These are phyloP conservation scores for Prunus davidiana DNA, from an alignment of 306 rosid species.

Conservation along the genomic window DNA sequence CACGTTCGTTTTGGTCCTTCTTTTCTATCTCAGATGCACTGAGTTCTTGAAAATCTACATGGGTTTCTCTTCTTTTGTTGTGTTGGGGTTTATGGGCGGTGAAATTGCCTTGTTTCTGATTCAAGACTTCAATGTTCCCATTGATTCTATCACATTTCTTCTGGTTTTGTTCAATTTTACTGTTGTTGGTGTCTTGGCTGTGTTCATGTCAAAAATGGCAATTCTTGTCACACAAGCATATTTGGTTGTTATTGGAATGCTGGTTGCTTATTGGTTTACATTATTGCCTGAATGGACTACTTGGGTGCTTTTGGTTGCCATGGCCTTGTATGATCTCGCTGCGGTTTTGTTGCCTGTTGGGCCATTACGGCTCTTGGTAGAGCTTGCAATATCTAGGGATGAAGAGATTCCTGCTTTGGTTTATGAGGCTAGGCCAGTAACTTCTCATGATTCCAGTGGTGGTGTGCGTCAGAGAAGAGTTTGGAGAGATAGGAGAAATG, in stretches of 20 bases:
- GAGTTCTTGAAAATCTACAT: constrained; percentile 69
- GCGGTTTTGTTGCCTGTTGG: constrained; percentile 89
- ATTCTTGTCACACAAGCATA: constrained; percentile 81
- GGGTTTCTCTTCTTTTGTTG: constrained; percentile 79
- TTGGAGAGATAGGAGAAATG: constrained; percentile 74
- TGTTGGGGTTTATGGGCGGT: constrained; percentile 76
- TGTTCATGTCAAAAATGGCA: constrained; percentile 85
- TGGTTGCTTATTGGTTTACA: constrained; percentile 95
- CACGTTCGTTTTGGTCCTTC: constrained; percentile 73
- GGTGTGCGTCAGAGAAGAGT: constrained; percentile 50
- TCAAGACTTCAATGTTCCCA: constrained; percentile 43
- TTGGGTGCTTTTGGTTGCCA: constrained; percentile 78
- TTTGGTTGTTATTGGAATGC: constrained; percentile 75
- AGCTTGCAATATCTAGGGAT: constrained; percentile 88
- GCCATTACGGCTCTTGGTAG: constrained; percentile 78
- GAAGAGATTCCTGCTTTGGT: constrained; percentile 95
- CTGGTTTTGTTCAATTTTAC: constrained; percentile 66
- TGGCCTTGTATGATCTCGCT: constrained; percentile 92
- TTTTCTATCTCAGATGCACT: constrained; percentile 79
- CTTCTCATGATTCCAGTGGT: constrained; percentile 31
- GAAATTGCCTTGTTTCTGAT: constrained; percentile 54
- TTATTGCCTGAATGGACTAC: constrained; percentile 97
- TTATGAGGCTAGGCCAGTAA: constrained; percentile 90
- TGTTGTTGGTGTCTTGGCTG: constrained; percentile 86
- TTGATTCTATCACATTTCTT: constrained; percentile 69